Percentiles rank a stretch among this genome's conserved stretches.
These are phyloP conservation scores for Chenopodium formosanum DNA, from an alignment of 148 eudicot genomes.

Conservation along the genomic window DNA sequence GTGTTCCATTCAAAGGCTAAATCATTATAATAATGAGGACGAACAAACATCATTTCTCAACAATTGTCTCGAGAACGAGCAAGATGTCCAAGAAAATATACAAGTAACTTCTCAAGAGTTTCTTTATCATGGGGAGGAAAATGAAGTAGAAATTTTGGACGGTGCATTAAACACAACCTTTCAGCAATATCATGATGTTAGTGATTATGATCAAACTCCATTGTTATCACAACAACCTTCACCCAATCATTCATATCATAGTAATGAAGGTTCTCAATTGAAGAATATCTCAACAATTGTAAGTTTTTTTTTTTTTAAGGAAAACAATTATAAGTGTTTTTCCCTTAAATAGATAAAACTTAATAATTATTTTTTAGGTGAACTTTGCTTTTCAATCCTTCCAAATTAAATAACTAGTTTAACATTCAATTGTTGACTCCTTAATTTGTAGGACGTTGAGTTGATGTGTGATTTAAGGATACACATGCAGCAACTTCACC, in stretches of 20 bases:
- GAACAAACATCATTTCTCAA: conserved; percentile 18
- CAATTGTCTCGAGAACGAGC: not conserved
- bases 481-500: conserved; percentile 65
- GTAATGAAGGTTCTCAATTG: conserved; percentile 20
- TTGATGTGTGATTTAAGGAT: conserved; percentile 59
- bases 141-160: conserved; percentile 18
- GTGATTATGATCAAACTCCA: conserved; percentile 31
- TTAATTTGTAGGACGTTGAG: conserved; percentile 59
- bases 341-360: too few relatives aligned
- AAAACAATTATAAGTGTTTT: conserved; percentile 39
- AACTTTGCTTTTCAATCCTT: too few relatives aligned
- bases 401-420: too few relatives aligned
- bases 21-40: conserved; percentile 16
- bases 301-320: conserved; percentile 15
- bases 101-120: not conserved
- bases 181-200: conserved; percentile 28
- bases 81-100: conserved; percentile 3
- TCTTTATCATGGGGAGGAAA: not conserved
- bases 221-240: conserved; percentile 28
- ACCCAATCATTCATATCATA: conserved; percentile 28
- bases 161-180: conserved; percentile 24
- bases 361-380: too few relatives aligned
- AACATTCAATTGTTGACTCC: not conserved
- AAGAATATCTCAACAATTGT: conserved; percentile 45
- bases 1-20: conserved; percentile 42